Evolutionary conservation across 441 rosid species (phyloP).

Genomic region (Biscutella auriculata): DNA sequence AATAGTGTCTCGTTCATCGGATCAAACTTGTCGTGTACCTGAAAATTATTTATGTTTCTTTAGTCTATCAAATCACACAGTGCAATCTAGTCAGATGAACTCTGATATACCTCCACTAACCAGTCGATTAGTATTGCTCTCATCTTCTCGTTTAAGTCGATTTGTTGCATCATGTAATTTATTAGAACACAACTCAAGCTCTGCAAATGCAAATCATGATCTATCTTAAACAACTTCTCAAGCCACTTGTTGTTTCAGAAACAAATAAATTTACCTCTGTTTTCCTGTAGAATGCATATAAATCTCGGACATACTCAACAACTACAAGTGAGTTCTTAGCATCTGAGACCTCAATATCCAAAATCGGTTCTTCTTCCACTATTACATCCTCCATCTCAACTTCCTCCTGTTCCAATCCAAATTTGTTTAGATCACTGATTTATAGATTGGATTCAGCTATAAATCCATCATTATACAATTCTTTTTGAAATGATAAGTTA

Average conservation of each 20-base stretch:
- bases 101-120: conserved; percentile 67
- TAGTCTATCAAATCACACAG: neutral
- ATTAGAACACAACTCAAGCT: conserved; percentile 38
- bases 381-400: conserved; percentile 76
- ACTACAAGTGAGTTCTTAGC: conserved; percentile 62
- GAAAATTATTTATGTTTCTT: neutral
- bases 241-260: neutral
- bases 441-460: too few species aligned
- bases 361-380: conserved; percentile 41
- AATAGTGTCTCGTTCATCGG: conserved; percentile 83
- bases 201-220: conserved; percentile 28
- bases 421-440: too few species aligned
- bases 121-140: conserved; percentile 91
- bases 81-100: neutral
- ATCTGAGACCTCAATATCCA: conserved; percentile 69
- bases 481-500: too few species aligned
- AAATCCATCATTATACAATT: too few species aligned
- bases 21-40: conserved; percentile 96
- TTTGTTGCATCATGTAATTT: conserved; percentile 64
- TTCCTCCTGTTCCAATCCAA: conserved; percentile 65
- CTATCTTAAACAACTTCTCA: neutral
- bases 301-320: conserved; percentile 71
- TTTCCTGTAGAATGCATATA: conserved; percentile 42
- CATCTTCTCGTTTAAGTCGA: conserved; percentile 78
- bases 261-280: conserved; percentile 42